Percentiles rank a stretch among this genome's conserved stretches.
phyloP scores from a whole-genome alignment of 2,329 filamentous ascomycete genomes.

The Cordyceps tenuipes region DNA sequence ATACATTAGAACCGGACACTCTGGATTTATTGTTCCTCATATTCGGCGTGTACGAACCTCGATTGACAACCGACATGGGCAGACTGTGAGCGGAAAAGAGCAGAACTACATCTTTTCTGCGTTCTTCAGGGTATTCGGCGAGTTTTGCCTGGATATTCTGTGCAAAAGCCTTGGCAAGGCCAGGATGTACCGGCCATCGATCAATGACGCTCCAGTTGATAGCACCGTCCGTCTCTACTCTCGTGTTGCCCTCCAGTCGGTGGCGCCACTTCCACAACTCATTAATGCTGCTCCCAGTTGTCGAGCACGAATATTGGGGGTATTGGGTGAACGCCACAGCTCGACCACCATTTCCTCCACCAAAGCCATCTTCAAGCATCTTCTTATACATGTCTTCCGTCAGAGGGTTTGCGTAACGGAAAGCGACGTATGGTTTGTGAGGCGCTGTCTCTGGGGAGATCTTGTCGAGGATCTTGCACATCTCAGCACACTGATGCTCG shows the following conservation, averaged over 20 bases:
- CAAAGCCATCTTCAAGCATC: constrained; percentile 82
- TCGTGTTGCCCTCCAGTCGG: constrained; percentile 69
- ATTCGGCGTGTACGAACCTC: constrained; percentile 43
- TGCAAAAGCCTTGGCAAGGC: constrained; percentile 85
- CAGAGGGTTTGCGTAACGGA: constrained; percentile 86
- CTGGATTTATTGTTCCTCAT: background rate
- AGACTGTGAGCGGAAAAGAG: constrained; percentile 93
- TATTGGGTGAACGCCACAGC: constrained; percentile 98
- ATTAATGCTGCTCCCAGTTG: constrained; percentile 90
- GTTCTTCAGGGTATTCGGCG: constrained; percentile 72
- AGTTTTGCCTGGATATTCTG: constrained; percentile 84
- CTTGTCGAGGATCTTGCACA: constrained; percentile 94
- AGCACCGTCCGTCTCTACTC: constrained; percentile 49
- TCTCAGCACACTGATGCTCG: constrained; percentile 84
- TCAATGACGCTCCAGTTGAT: constrained; percentile 98
- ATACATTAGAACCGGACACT: constrained; percentile 20
- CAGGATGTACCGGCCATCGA: constrained; percentile 87
- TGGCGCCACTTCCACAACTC: constrained; percentile 97
- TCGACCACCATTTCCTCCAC: constrained; percentile 77
- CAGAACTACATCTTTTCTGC: constrained; percentile 71
- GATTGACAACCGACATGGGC: constrained; percentile 95
- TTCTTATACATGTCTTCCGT: constrained; percentile 89
- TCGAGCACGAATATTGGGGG: constrained; percentile 96
- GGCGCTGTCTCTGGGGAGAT: constrained; percentile 89
- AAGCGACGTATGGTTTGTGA: constrained; percentile 95